Percentiles rank a stretch among this genome's conserved stretches.
Conservation (phyloP, 2,329 filamentous ascomycete genomes). For the Cladosporium sp. region DNA sequence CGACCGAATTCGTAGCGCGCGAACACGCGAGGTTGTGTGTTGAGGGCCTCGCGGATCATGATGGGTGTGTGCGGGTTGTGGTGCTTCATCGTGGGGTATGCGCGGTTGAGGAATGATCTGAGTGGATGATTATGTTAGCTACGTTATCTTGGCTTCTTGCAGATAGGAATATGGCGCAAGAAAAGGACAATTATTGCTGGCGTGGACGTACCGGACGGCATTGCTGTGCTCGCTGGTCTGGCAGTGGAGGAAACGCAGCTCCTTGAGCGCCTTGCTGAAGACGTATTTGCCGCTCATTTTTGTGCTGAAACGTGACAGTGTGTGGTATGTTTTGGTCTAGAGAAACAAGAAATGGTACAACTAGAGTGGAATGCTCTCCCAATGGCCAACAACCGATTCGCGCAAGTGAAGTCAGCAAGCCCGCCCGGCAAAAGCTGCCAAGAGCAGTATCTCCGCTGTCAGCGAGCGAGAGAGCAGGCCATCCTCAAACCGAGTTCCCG, state of each 20-base stretch:
- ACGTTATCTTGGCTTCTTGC: not conserved
- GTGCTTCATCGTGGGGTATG: slow-evolving; percentile 99
- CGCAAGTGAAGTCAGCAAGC: slow-evolving; percentile 1
- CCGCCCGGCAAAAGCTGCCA: slow-evolving; percentile 2
- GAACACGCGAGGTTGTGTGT: slow-evolving; percentile 79
- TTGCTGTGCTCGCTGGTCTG: slow-evolving; percentile 89
- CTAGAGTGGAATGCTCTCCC: not conserved
- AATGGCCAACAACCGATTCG: slow-evolving; percentile 1
- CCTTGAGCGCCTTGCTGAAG: slow-evolving; percentile 83
- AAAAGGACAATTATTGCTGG: not conserved
- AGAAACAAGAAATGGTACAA: not conserved
- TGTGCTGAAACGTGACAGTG: not conserved
- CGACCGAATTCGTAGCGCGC: slow-evolving; percentile 79
- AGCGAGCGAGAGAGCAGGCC: not conserved
- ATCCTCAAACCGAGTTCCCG: not conserved
- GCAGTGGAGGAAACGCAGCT: slow-evolving; percentile 96
- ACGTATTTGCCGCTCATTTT: slow-evolving; percentile 88
- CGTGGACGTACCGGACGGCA: slow-evolving; percentile 65
- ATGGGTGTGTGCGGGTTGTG: slow-evolving; percentile 94
- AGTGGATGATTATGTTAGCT: not conserved
- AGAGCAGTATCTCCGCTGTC: not conserved
- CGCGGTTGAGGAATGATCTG: slow-evolving; percentile 83
- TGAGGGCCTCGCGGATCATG: slow-evolving; percentile 85
- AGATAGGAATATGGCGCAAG: not conserved
- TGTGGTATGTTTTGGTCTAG: not conserved